Base-by-base conservation (phyloP, 2,329 filamentous ascomycete genomes). In the Fusarium piperis region DNA sequence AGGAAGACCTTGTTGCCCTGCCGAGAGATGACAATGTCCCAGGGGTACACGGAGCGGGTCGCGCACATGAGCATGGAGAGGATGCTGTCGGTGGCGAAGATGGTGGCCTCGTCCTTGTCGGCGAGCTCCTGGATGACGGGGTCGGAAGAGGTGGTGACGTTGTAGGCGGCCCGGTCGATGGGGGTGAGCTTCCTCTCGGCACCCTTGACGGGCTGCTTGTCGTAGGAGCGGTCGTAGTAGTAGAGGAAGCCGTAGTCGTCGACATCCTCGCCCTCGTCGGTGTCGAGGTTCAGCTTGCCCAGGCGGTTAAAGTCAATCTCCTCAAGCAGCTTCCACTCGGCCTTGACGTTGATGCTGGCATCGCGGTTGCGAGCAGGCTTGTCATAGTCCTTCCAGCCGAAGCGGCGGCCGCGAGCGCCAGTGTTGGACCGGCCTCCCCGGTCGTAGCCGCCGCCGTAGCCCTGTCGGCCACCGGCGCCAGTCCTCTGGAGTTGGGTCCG, bases 21-120 rank as follows among this genome's bases (percentile, higher is more conserved):
- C 82, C 93, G 92, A 71, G 94, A 87, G 79, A 99, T 97, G 80
- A 99, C 92, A 78, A 99, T 92, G 83, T 99, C 96, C 96, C 96
- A 99, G 46, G 95, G 95, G 87, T 98, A 98, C 71, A 99, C 94
- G 64, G 94, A 97, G 78, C 97, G 94, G 66, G 96, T 93, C 58
- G 96, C 91, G 85, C 96, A 99, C 96, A 99, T 99, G 78, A 99
- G 92, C 94, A 98, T 98, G 74, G 95, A 98, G 67, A 99, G 90
- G 78, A 99, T 95, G 84, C 92, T 97, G 83, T 98, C 95, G 48
- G 96, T 98, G 71, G 96, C 94, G 80, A 98, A 99, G 79, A 99
- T 95, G 76, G 94, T 96, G 52, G 95, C 96, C 85, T 98, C 95
- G 79, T 97, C 91, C 87, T 95, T 97, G 78, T 98, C 95, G 71